Conservation (phyloP, 768 basidiomycete genomes). For the Hemileccinum rubropunctum region DNA sequence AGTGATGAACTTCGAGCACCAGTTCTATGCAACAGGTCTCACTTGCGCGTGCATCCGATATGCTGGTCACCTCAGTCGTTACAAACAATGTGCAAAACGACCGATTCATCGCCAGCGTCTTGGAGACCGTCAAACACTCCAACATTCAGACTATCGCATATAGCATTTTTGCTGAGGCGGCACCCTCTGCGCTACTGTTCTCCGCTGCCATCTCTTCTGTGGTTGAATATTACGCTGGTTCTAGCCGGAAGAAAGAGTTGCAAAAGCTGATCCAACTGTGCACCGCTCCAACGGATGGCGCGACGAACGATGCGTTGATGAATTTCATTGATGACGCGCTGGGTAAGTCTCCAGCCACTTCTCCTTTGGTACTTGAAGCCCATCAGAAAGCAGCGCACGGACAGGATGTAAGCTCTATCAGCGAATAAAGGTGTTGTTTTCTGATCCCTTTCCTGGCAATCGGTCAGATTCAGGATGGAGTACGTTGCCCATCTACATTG, state of each 20-base stretch:
- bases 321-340: constrained; percentile 47
- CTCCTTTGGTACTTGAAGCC: constrained; percentile 18
- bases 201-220: constrained; percentile 54
- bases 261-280: constrained; percentile 40
- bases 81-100: constrained; percentile 24
- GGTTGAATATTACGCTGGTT: constrained; percentile 58
- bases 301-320: constrained; percentile 33
- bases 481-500: constrained; percentile 20
- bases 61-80: constrained; percentile 18
- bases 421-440: constrained; percentile 13
- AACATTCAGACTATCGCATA: constrained; percentile 39
- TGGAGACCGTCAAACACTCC: constrained; percentile 2
- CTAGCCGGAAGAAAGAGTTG: constrained; percentile 29
- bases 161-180: constrained; percentile 50
- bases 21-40: constrained; percentile 11
- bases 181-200: constrained; percentile 56
- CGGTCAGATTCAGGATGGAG: constrained; percentile 39
- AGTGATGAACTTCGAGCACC: neutral
- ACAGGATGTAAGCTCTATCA: constrained; percentile 27
- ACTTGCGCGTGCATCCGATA: constrained; percentile 18
- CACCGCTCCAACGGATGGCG: constrained; percentile 23
- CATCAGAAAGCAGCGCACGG: constrained; percentile 33
- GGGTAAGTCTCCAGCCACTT: constrained; percentile 29
- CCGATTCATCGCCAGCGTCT: constrained; percentile 15
- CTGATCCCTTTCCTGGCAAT: constrained; percentile 36